A percentile compares a stretch with the other conserved stretches of the same genome.
Evolutionary conservation across 108 stramenopile species (phyloP).

Genomic region (Thalassiosira profunda): DNA sequence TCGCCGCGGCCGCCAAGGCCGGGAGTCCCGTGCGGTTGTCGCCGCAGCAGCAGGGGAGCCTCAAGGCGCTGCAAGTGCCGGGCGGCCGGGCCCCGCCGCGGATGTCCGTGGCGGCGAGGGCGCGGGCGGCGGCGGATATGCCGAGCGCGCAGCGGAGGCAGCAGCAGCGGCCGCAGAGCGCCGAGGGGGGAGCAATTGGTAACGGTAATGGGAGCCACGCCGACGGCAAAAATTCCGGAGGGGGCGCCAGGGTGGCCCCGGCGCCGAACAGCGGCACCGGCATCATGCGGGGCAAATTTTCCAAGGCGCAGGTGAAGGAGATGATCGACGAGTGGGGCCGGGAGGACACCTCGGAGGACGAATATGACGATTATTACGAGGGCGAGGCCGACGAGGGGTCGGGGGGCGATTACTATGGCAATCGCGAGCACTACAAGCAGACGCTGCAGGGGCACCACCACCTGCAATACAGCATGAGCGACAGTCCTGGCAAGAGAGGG

Average conservation of each 20-base stretch:
- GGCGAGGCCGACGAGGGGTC: constrained; percentile 9
- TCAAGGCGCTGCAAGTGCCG: no score
- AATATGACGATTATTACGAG: constrained; percentile 1
- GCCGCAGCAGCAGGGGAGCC: background rate
- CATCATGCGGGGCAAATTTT: constrained; percentile 33
- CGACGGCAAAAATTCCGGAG: background rate
- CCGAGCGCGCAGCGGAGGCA: no score
- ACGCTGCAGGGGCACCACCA: background rate
- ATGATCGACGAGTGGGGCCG: constrained; percentile 23
- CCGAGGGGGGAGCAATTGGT: no score
- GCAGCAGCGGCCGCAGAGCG: no score
- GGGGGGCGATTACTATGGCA: background rate
- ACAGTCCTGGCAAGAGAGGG: background rate
- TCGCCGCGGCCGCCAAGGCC: background rate
- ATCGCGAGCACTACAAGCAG: background rate
- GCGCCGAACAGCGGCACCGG: constrained; percentile 26
- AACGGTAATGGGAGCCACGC: background rate
- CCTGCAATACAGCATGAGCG: background rate
- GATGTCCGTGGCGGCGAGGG: constrained; percentile 27
- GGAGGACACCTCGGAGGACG: constrained; percentile 20
- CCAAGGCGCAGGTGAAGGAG: constrained; percentile 20
- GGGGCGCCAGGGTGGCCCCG: background rate
- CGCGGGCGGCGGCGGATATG: constrained; percentile 21
- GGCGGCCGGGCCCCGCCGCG: background rate
- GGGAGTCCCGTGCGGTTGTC: background rate